phyloP scores from a whole-genome alignment of 2,329 filamentous ascomycete species.

The Pseudogymnoascus sp. region DNA sequence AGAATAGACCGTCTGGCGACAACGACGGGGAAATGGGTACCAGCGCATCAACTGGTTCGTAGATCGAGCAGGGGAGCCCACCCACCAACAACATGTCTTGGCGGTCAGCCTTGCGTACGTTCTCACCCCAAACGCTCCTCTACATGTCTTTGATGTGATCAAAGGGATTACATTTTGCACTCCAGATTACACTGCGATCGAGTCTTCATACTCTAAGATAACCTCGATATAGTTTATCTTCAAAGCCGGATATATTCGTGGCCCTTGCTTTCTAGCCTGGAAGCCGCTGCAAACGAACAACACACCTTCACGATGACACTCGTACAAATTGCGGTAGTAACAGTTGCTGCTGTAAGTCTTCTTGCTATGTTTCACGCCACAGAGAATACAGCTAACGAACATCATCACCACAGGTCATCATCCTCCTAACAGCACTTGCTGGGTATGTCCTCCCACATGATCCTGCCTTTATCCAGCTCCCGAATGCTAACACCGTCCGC shows the following conservation, averaged over 20 bases:
- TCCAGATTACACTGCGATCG: neutral
- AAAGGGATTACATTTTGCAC: neutral
- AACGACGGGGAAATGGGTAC: neutral
- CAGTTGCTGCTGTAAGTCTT: neutral
- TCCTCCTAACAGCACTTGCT: constrained; percentile 24
- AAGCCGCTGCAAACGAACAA: neutral
- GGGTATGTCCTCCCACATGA: constrained; percentile 18
- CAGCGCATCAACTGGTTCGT: neutral
- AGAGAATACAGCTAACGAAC: neutral
- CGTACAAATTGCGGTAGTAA: neutral
- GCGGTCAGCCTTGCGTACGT: neutral
- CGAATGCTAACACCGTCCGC: neutral
- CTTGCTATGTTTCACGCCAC: neutral
- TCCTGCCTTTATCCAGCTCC: too few relatives aligned
- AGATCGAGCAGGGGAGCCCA: neutral
- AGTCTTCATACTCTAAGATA: neutral
- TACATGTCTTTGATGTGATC: neutral
- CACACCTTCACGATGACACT: neutral
- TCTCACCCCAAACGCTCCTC: neutral
- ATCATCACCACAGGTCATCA: constrained; percentile 20
- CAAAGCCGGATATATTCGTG: neutral
- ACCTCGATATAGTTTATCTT: neutral
- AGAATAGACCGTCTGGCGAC: neutral
- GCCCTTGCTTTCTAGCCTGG: neutral
- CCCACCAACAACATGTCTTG: neutral